Evolutionary conservation across 306 rosid species (phyloP).

Genomic region (Datisca glomerata): DNA sequence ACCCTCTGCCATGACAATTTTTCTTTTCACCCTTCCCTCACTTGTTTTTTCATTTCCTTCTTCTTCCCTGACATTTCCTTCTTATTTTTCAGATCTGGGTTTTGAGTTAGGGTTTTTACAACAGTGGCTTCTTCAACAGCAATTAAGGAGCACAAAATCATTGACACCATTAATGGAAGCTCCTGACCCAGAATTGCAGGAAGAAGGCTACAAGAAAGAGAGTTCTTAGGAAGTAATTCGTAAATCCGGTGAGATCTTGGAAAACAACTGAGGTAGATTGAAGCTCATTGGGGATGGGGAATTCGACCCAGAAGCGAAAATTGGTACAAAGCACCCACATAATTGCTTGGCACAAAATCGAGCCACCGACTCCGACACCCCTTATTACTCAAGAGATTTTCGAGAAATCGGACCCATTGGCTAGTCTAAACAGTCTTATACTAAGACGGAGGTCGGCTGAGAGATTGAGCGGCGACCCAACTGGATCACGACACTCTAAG

Average conservation of each 20-base stretch:
- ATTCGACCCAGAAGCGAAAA: conserved; percentile 78
- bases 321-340: conserved; percentile 82
- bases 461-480: conserved; percentile 39
- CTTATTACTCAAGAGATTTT: conserved; percentile 36
- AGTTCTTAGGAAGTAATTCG: no score
- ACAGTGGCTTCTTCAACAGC: no score
- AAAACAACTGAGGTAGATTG: conserved; percentile 26
- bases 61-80: no score
- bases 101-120: no score
- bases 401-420: conserved; percentile 41
- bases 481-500: conserved; percentile 77
- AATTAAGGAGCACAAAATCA: no score
- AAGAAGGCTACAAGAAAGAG: no score
- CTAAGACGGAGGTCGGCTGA: conserved; percentile 63
- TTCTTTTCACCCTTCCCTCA: no score
- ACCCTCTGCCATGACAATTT: no score
- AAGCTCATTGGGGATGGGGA: conserved; percentile 39
- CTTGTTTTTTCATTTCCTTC: no score
- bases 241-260: conserved; percentile 32
- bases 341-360: conserved; percentile 69
- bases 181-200: no score
- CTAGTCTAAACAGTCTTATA: conserved; percentile 59
- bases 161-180: no score
- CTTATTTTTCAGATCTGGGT: no score
- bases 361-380: conserved; percentile 52